Conservation (phyloP, 2,329 filamentous ascomycete species). For the Dactylellina cionopaga region DNA sequence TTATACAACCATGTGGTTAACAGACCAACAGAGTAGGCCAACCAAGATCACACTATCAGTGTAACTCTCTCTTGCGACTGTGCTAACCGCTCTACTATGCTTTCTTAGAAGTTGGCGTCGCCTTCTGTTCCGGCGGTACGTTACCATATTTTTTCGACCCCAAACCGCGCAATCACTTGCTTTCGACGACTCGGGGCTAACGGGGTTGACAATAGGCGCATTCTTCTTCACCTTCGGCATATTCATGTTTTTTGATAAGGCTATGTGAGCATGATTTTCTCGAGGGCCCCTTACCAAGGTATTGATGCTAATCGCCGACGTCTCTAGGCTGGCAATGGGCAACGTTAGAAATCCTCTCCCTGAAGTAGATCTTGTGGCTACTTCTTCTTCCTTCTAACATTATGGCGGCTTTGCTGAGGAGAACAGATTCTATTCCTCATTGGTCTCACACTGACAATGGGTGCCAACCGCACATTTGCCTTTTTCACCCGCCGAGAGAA, state of each 20-base stretch:
- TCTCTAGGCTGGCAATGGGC: conserved; percentile 88
- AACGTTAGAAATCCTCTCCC: conserved; percentile 70
- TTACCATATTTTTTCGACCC: conserved; percentile 58
- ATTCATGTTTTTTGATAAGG: conserved; percentile 95
- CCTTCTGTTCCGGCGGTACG: conserved; percentile 97
- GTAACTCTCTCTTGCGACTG: neutral
- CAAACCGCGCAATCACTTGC: no score
- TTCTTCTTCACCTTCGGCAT: conserved; percentile 96
- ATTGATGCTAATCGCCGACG: conserved; percentile 29
- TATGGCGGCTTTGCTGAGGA: conserved; percentile 40
- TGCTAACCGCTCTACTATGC: conserved; percentile 54
- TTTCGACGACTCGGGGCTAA: neutral
- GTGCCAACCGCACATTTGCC: conserved; percentile 84
- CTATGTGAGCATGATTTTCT: conserved; percentile 74
- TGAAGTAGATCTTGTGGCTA: neutral
- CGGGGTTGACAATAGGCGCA: conserved; percentile 69
- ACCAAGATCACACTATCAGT: conserved; percentile 2
- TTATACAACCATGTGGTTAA: conserved; percentile 84
- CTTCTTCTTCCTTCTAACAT: conserved; percentile 31
- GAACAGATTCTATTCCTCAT: conserved; percentile 93
- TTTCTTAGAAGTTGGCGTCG: conserved; percentile 87
- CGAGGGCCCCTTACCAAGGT: neutral
- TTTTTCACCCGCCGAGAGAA: conserved; percentile 97
- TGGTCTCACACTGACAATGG: conserved; percentile 95
- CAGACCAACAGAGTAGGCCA: conserved; percentile 88